Conservation (phyloP, 2,329 filamentous ascomycete species). For the Calonectria fujianensis region DNA sequence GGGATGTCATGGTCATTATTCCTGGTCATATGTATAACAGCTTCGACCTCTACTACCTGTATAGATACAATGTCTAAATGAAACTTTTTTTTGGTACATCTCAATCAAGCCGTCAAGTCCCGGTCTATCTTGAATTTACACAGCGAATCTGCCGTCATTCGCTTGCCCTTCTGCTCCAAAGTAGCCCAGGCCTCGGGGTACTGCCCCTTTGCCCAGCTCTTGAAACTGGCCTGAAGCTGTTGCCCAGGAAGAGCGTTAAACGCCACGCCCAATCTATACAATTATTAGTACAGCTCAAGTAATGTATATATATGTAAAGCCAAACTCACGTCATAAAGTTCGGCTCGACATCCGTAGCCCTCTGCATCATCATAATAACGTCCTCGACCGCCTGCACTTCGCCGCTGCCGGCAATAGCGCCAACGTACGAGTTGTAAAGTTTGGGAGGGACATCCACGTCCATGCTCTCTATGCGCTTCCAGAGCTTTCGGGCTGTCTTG, state of each 20-base stretch:
- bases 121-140: slow-evolving; percentile 70
- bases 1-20: slow-evolving; percentile 54
- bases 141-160: slow-evolving; percentile 65
- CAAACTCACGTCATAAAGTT: slow-evolving; percentile 81
- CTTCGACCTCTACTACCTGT: slow-evolving; percentile 57
- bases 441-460: slow-evolving; percentile 85
- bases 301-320: neutral
- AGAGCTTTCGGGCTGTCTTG: slow-evolving; percentile 79
- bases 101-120: slow-evolving; percentile 70
- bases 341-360: slow-evolving; percentile 79
- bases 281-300: slow-evolving; percentile 41
- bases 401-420: slow-evolving; percentile 83
- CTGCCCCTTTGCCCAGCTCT: slow-evolving; percentile 81
- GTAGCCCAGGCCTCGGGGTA: slow-evolving; percentile 83
- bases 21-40: slow-evolving; percentile 61
- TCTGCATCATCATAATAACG: slow-evolving; percentile 80
- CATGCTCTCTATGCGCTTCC: slow-evolving; percentile 82
- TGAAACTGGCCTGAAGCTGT: slow-evolving; percentile 80
- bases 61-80: slow-evolving; percentile 60
- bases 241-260: slow-evolving; percentile 83
- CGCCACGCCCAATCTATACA: slow-evolving; percentile 80
- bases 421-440: slow-evolving; percentile 86
- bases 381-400: slow-evolving; percentile 80
- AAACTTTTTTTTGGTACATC: slow-evolving; percentile 58
- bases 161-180: slow-evolving; percentile 73